Conservation (phyloP, 2,329 filamentous ascomycete genomes). For the Blastomyces percursus region DNA sequence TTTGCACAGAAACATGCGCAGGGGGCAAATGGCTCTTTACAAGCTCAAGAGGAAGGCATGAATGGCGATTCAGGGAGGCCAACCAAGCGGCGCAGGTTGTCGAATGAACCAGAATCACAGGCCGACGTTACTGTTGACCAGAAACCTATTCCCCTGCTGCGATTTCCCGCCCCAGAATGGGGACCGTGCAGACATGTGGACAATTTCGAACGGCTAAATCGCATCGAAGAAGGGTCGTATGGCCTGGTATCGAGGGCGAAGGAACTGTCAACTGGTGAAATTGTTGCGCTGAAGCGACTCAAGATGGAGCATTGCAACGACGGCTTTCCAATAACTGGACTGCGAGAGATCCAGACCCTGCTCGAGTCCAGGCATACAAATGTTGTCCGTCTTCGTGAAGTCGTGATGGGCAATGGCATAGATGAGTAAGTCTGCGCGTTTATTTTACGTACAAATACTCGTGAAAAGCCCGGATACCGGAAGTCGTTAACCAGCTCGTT, state of each 20-base stretch:
- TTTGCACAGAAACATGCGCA: slow-evolving; percentile 21
- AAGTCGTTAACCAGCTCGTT: slow-evolving; percentile 26
- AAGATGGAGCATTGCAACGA: slow-evolving; percentile 74
- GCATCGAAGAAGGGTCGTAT: slow-evolving; percentile 96
- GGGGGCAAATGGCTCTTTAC: not conserved
- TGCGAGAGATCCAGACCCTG: slow-evolving; percentile 88
- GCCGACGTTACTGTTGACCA: slow-evolving; percentile 20
- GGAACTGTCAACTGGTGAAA: slow-evolving; percentile 59
- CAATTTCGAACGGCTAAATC: slow-evolving; percentile 84
- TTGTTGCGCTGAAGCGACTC: slow-evolving; percentile 87
- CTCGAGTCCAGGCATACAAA: slow-evolving; percentile 70
- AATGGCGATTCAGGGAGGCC: slow-evolving; percentile 35
- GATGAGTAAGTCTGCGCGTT: slow-evolving; percentile 41
- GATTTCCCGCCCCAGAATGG: slow-evolving; percentile 60
- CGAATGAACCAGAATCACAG: slow-evolving; percentile 35
- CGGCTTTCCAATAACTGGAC: slow-evolving; percentile 80
- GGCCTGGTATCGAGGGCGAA: slow-evolving; percentile 83
- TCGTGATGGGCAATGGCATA: slow-evolving; percentile 61
- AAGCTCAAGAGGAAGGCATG: slow-evolving; percentile 4
- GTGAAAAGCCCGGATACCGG: slow-evolving; percentile 30
- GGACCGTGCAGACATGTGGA: slow-evolving; percentile 65
- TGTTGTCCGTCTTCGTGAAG: slow-evolving; percentile 69
- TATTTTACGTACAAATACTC: slow-evolving; percentile 1
- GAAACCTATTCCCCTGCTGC: slow-evolving; percentile 50
- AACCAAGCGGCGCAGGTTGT: slow-evolving; percentile 52